Percentiles rank a stretch among this genome's conserved stretches.
Conservation (phyloP, 1,284 basidiomycete genomes). For the Apiotrichum gracile region DNA sequence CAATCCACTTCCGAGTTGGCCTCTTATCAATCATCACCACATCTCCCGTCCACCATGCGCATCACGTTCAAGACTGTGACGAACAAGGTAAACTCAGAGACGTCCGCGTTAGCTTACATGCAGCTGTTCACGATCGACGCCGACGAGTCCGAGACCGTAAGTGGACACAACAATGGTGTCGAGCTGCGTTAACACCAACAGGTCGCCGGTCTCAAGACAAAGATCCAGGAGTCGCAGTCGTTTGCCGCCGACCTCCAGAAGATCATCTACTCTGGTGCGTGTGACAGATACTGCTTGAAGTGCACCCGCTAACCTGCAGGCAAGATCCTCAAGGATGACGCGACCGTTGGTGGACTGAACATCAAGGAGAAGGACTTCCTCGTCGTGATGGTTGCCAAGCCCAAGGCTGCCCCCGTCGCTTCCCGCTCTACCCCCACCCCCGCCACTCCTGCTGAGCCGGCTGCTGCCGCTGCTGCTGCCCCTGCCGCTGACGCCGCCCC, state of each 20-base stretch:
- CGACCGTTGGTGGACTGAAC: conserved; percentile 78
- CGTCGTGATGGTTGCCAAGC: conserved; percentile 94
- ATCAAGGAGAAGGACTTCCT: conserved; percentile 99
- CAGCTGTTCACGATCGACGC: conserved; percentile 67
- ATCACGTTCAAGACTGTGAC: conserved; percentile 89
- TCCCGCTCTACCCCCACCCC: conserved; percentile 40
- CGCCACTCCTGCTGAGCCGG: conserved; percentile 39
- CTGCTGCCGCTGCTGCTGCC: conserved; percentile 27
- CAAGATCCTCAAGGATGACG: conserved; percentile 84
- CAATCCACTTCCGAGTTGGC: too few species aligned
- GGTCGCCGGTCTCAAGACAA: conserved; percentile 72
- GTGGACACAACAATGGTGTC: conserved; percentile 2
- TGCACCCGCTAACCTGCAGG: conserved; percentile 52
- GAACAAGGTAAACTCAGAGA: conserved; percentile 80
- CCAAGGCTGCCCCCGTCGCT: too few species aligned
- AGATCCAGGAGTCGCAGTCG: conserved; percentile 67
- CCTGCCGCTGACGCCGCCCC: conserved; percentile 45
- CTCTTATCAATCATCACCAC: background rate
- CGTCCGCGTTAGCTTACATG: conserved; percentile 57
- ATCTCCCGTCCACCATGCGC: conserved; percentile 60
- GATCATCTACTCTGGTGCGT: conserved; percentile 84
- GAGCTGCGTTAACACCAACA: conserved; percentile 12
- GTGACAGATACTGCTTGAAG: background rate
- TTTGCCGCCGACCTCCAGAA: conserved; percentile 74
- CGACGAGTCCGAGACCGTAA: conserved; percentile 63